A percentile compares a stretch with the other conserved stretches of the same genome.
Conservation (phyloP, 305 asterid species). For the Fraxinus xanthoxyloides region DNA sequence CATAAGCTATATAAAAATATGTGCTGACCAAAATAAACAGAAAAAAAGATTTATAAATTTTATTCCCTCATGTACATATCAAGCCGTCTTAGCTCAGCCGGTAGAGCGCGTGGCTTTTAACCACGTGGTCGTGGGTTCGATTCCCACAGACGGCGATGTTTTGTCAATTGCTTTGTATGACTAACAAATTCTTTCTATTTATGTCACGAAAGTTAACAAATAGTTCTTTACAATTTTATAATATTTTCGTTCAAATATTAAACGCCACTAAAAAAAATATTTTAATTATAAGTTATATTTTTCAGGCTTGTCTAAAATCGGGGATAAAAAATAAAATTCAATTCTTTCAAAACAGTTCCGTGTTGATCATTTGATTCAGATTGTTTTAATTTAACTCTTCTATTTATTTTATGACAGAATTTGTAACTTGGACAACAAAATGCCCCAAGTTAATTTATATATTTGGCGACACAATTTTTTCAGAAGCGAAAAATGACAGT, state of each 20-base stretch:
- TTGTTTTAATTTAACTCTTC: too few species aligned
- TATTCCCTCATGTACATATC: too few species aligned
- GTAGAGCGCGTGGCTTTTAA: conserved; percentile 90
- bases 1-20: neutral
- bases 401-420: too few species aligned
- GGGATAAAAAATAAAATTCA: neutral
- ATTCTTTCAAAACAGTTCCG: neutral
- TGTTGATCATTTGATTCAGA: too few species aligned
- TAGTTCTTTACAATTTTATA: too few species aligned
- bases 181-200: too few species aligned
- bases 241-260: neutral
- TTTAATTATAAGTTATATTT: too few species aligned
- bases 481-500: neutral
- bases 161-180: too few species aligned
- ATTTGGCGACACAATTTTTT: too few species aligned
- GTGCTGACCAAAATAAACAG: neutral
- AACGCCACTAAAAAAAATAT: neutral
- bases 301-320: neutral
- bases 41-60: neutral
- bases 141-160: conserved; percentile 77
- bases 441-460: too few species aligned
- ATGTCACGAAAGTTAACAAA: too few species aligned
- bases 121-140: conserved; percentile 98
- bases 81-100: conserved; percentile 82
- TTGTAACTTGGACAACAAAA: too few species aligned